phyloP scores from a whole-genome alignment of 2,329 filamentous ascomycete species.

The Ceratocystis destructans region DNA sequence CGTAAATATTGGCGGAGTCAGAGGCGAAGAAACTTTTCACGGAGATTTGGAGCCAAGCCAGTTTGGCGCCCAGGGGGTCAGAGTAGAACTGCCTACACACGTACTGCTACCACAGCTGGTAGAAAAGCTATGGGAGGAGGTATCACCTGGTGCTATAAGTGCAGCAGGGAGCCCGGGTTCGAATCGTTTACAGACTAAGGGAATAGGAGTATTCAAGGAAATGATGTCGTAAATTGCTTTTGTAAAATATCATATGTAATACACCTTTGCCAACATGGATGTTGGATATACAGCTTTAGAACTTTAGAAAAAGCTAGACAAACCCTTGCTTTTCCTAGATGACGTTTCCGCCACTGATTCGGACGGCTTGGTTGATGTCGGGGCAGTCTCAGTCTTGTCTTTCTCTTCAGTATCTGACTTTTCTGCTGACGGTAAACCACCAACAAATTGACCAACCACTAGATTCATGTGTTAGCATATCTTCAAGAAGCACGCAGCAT shows the following conservation, averaged over 20 bases:
- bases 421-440: conserved; percentile 26
- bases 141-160: not conserved
- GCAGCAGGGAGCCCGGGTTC: not conserved
- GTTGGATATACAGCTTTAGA: conserved; percentile 13
- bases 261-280: conserved; percentile 8
- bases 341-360: conserved; percentile 22
- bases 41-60: conserved; percentile 39
- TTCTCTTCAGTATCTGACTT: conserved; percentile 33
- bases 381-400: conserved; percentile 25
- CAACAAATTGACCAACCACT: conserved; percentile 46
- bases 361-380: not conserved
- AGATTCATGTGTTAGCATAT: conserved; percentile 19
- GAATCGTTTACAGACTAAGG: conserved; percentile 21
- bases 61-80: conserved; percentile 37
- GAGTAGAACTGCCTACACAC: conserved; percentile 45
- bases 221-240: conserved; percentile 40
- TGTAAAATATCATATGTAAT: conserved; percentile 13
- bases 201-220: conserved; percentile 39
- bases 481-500: not conserved
- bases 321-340: conserved; percentile 21
- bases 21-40: conserved; percentile 65
- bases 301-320: conserved; percentile 39
- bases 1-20: conserved; percentile 72
- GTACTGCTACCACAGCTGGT: conserved; percentile 44
- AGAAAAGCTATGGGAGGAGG: conserved; percentile 29